Evolutionary conservation across 2,329 filamentous ascomycete genomes (phyloP), one percentile per base, ranked within the genome.

Genomic region (Rhinocladiella similis): DNA sequence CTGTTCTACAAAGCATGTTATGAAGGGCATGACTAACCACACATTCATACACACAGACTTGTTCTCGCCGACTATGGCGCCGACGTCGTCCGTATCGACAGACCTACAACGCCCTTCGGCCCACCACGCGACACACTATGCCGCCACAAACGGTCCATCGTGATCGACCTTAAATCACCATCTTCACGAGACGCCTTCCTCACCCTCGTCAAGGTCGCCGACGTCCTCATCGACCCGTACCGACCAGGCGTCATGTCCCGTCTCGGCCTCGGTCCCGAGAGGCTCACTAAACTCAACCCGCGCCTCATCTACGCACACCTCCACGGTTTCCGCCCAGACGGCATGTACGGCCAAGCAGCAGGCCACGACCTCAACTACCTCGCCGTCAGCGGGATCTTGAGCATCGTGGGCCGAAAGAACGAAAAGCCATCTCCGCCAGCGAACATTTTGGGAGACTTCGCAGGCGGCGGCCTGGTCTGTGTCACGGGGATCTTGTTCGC

Each of bases 281-380:
- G 74, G 22, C 75, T 89, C 9, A 72, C 79, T 0, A 75, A 73
- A 14, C 68, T 82, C 18, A 96, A 96, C 71, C 87, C 87, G 12
- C 79, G 86, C 0, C 76, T 97, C 1, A 84, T 97, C 47, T 85
- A 96, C 55, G 91, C 83, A 7, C 87, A 92, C 43, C 88, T 97
- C 81, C 93, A 91, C 3, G 93, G 93, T 0, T 97, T 96, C 72
- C 81, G 93, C 14, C 80, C 91, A 27, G 90, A 95, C 72, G 92
- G 92, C 0, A 85, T 84, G 65, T 97, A 96, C 73, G 83, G 82
- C 42, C 75, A 81, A 66, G 96, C 96, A 90, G 91, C 92, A 0
- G 92, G 92, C 39, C 92, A 97, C 70, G 92, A 96, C 71, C 96
- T 97, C 72, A 97, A 97, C 69, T 97, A 97, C 72, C 86, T 97